Percentiles rank a stretch among this genome's conserved stretches.
phyloP scores from a whole-genome alignment of 2,329 filamentous ascomycete genomes.

The Aspergillus quadricinctus region DNA sequence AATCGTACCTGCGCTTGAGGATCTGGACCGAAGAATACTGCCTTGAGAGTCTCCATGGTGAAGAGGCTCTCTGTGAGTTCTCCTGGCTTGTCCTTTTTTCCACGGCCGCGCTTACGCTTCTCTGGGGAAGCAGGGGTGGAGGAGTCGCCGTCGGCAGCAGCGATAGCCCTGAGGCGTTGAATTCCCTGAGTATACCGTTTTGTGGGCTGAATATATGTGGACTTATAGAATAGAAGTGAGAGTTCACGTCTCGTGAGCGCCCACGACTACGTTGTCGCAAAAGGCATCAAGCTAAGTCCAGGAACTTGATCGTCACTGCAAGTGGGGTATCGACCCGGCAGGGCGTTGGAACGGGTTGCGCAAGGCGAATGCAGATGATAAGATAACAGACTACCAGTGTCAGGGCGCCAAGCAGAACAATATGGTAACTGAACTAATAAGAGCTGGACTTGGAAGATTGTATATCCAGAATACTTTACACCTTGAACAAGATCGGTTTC shows the following conservation, averaged over 20 bases:
- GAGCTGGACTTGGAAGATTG: background rate
- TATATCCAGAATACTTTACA: background rate
- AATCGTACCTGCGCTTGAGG: slow-evolving; percentile 78
- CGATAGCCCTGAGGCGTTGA: no score
- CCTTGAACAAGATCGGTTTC: background rate
- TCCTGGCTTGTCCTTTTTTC: background rate
- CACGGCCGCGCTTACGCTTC: no score
- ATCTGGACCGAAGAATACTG: slow-evolving; percentile 86
- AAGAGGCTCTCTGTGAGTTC: slow-evolving; percentile 5
- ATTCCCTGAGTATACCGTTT: background rate
- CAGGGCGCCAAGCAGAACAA: background rate
- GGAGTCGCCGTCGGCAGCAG: no score
- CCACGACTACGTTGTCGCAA: background rate
- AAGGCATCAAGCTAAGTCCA: background rate
- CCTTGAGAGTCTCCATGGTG: slow-evolving; percentile 79
- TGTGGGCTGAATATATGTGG: background rate
- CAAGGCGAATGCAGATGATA: background rate
- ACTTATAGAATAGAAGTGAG: background rate
- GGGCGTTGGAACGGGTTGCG: background rate
- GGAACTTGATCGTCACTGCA: background rate
- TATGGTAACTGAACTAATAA: background rate
- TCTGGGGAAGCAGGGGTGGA: no score
- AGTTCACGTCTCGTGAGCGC: background rate
- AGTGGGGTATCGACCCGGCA: background rate
- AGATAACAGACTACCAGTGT: background rate